These are phyloP conservation scores for Canavalia ensiformis DNA, from an alignment of 306 rosid species.

Conservation along the genomic window DNA sequence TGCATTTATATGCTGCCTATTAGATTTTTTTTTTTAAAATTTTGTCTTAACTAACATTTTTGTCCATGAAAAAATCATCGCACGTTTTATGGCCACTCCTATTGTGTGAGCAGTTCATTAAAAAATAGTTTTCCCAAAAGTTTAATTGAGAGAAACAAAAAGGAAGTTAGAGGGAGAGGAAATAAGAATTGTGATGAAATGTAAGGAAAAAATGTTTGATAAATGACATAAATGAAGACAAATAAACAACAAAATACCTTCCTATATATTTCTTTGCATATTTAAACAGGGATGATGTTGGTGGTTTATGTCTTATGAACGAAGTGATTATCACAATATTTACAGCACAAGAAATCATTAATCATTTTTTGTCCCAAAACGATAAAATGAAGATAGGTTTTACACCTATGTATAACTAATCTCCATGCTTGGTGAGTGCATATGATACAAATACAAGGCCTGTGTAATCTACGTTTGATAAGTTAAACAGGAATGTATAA, in stretches of 20 bases:
- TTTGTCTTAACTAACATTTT: constrained; percentile 74
- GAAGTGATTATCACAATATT: constrained; percentile 19
- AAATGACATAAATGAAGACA: background rate
- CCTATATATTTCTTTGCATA: constrained; percentile 39
- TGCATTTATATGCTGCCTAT: constrained; percentile 22
- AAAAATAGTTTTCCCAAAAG: constrained; percentile 64
- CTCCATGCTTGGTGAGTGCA: background rate
- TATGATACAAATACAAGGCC: background rate
- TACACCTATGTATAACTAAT: background rate
- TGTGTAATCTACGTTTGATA: background rate
- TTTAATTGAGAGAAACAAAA: constrained; percentile 34
- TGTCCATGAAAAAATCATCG: constrained; percentile 78
- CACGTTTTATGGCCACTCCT: constrained; percentile 80
- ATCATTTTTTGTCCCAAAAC: background rate
- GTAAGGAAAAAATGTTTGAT: background rate
- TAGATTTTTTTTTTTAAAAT: background rate
- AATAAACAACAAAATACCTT: constrained; percentile 34
- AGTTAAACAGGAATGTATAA: background rate
- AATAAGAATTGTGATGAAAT: background rate
- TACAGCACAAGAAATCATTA: constrained; percentile 17
- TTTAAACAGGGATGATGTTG: background rate
- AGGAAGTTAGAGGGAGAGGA: constrained; percentile 9
- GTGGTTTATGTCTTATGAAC: constrained; percentile 2
- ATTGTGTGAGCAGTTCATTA: constrained; percentile 80
- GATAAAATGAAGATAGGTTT: background rate